Evolutionary conservation across 495 filamentous ascomycete genomes (phyloP), one percentile per base, ranked within the genome.

Genomic region (Tuber indicum): DNA sequence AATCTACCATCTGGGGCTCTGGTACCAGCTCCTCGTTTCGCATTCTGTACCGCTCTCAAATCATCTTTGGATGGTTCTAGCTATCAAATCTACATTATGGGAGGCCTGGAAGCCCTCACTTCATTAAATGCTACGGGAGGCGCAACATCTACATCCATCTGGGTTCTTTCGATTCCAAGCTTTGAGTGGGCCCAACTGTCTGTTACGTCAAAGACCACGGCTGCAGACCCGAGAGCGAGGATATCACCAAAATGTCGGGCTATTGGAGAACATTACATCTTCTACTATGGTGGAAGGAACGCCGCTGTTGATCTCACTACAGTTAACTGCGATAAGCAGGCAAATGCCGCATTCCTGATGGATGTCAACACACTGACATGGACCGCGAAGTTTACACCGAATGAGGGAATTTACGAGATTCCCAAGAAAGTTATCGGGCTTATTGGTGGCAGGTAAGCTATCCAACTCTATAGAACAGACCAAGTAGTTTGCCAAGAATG

Each of bases 201-300:
- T 2, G 9, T 41, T 23, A 58, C 23, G n/a, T 17, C 62, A 16
- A 71, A 12, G 23, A 39, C 49, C 23, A 4, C 46, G 0, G 17
- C n/a, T 12, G n/a, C 12, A 1, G 12, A 46, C 16, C 42, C 74
- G 5, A 23, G 19, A 1, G 46, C 3, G 5, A 58, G 74, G 21
- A 62, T 71, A 0, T 39, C 69, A 3, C 76, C 76, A 32, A 58
- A 45, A 39, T 78, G 74, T 16, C 19, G 32, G 26, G 39, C 52
- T 1, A 47, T 78, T 36, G 76, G 76, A 26, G 74, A 72, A 32
- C 62, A 49, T 41, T 78, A 76, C 42, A 43, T 78, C 21, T 52
- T 78, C 66, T 49, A 42, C 32, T 78, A 72, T 71, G 76, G 76
- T 21, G 76, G 76, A 41, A 75, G 72, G 12, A 77, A 77, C 9